Base-by-base conservation (phyloP, 2,329 filamentous ascomycete species). In the Pseudofabraea citricarpa region DNA sequence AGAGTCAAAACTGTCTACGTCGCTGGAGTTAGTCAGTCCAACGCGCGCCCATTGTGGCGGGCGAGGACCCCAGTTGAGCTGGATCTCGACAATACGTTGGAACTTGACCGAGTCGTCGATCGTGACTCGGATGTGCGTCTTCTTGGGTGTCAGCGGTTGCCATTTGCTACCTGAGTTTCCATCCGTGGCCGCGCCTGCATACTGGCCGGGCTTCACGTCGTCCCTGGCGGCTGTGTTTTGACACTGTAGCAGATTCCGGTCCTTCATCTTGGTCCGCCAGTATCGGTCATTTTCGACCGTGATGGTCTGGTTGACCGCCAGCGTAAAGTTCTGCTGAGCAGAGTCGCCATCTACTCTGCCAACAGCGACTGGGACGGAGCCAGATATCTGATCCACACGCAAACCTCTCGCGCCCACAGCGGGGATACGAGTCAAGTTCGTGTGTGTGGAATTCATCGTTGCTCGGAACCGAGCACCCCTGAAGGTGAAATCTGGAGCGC, bases 151-250 rank as follows among this genome's bases (percentile, higher is more conserved):
- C 9, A 62, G 56, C 0, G 81, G 79, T 53, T 84, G 79, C 81
- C 81, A 86, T 52, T 75, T 77, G 0, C 81, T 86, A 23, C 73
- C 77, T 4, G 73, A 65, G 5, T 78, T 77, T 38, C 82, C 82
- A 53, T 86, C 82, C 40, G 83, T 72, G 3, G 78, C 79, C 1
- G 73, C 70, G 42, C 83, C 70, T 0, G 81, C 78, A 60, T 83
- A 82, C 58, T 85, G 81, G n/a, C 81, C 82, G 0, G 76, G 72
- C 24, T 70, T 61, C 53, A 68, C 74, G 2, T 58, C 55, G 21
- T 67, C 55, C 1, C 66, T 57, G 1, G 73, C 74, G 31, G 56
- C 56, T 1, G 73, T 69, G 2, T 72, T 65, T 15, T 64, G 69
- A 57, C 81, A 85, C 62, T 85, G 81, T 0, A 75, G 67, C 26